phyloP scores from a whole-genome alignment of 225 moss, liverwort and hornwort species.

The Pleurozium schreberi region DNA sequence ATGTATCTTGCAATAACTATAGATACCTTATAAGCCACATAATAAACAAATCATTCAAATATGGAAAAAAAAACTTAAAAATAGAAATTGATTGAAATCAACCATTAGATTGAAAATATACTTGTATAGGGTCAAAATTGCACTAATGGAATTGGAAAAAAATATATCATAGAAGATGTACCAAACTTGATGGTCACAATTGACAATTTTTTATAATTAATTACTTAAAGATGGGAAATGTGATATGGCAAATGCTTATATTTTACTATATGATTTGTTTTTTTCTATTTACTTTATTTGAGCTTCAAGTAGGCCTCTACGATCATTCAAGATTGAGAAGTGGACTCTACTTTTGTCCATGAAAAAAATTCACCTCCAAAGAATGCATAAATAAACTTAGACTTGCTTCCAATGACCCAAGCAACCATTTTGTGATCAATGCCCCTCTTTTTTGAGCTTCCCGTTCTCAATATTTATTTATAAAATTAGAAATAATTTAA shows the following conservation, averaged over 20 bases:
- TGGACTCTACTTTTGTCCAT: background rate
- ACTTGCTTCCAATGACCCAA: no score
- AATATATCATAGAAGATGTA: background rate
- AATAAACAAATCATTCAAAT: background rate
- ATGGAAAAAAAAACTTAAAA: background rate
- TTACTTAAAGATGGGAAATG: background rate
- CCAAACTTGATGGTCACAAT: fast-evolving
- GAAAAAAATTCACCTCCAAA: background rate
- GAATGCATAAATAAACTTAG: background rate
- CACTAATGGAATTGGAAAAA: background rate
- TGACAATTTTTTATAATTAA: background rate
- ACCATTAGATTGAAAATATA: background rate
- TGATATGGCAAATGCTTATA: background rate
- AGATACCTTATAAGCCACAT: background rate
- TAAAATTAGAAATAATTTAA: no score
- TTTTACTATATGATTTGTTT: fast-evolving
- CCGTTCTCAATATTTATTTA: no score
- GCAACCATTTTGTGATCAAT: no score
- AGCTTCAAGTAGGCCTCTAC: background rate
- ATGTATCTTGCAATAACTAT: background rate
- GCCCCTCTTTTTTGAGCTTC: no score
- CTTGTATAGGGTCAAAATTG: background rate
- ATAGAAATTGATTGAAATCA: background rate
- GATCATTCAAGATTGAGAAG: background rate
- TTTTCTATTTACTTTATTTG: fast-evolving